Evolutionary conservation across 2,329 filamentous ascomycete species (phyloP).

Genomic region (Tympanopsis confertula): DNA sequence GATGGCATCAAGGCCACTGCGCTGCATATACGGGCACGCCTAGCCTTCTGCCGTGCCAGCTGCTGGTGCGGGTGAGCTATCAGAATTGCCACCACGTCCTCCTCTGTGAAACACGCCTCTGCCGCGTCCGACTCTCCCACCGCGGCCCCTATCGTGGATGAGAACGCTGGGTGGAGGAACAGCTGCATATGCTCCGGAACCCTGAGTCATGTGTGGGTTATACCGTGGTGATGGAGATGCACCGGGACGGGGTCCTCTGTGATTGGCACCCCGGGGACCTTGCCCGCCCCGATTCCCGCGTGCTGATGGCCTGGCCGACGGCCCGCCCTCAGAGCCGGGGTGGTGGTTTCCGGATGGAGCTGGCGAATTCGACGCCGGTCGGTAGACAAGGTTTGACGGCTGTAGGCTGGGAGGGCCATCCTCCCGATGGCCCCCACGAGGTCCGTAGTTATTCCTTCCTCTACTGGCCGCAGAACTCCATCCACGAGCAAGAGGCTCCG

Average conservation of each 20-base stretch:
- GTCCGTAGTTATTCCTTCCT: constrained; percentile 14
- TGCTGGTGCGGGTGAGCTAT: no score
- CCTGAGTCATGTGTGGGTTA: background rate
- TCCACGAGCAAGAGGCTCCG: background rate
- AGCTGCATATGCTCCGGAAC: background rate
- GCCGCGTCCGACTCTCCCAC: constrained; percentile 9
- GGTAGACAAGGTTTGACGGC: constrained; percentile 41
- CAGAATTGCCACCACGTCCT: no score
- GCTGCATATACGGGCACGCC: no score
- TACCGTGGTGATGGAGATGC: no score
- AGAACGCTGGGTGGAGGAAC: constrained; percentile 8
- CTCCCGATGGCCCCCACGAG: constrained; percentile 14
- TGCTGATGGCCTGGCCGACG: no score
- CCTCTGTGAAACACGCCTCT: no score
- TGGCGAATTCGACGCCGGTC: constrained; percentile 17
- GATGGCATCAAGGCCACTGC: no score
- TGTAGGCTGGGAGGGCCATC: constrained; percentile 25
- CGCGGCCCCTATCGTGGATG: constrained; percentile 7
- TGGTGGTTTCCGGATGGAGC: constrained; percentile 2
- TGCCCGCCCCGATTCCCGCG: no score
- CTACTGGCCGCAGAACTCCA: constrained; percentile 22
- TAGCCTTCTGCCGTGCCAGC: no score
- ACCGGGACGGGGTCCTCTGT: no score
- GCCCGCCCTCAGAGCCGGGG: constrained; percentile 17
- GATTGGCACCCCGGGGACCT: no score